Percentiles rank a stretch among this genome's conserved stretches.
These are phyloP conservation scores for Diaporthe capsici DNA, from an alignment of 2,329 filamentous ascomycete species.

Conservation along the genomic window DNA sequence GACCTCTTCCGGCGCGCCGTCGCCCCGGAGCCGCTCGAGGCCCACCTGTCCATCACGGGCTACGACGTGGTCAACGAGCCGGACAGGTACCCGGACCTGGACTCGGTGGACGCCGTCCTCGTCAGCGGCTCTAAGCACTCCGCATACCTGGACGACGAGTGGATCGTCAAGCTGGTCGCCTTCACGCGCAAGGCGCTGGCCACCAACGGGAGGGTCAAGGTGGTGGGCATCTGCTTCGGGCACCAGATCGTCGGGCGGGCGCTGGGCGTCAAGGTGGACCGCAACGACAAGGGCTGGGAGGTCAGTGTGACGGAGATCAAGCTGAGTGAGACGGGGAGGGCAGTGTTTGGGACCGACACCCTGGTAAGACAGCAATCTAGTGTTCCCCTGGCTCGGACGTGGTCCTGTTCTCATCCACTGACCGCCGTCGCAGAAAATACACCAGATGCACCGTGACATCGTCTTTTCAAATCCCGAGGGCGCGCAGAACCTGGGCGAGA, in stretches of 20 bases:
- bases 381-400: background rate
- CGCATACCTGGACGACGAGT: slow-evolving; percentile 80
- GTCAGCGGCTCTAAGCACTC: slow-evolving; percentile 83
- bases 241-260: slow-evolving; percentile 88
- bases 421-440: slow-evolving; percentile 59
- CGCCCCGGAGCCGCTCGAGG: slow-evolving; percentile 58
- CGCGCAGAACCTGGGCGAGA: slow-evolving; percentile 74
- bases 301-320: slow-evolving; percentile 79
- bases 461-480: slow-evolving; percentile 75
- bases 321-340: slow-evolving; percentile 78
- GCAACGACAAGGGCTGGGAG: slow-evolving; percentile 83
- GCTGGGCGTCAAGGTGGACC: slow-evolving; percentile 75
- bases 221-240: slow-evolving; percentile 90
- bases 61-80: slow-evolving; percentile 80
- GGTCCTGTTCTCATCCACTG: background rate
- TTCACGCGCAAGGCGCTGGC: slow-evolving; percentile 70
- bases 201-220: slow-evolving; percentile 73
- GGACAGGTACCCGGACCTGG: slow-evolving; percentile 78
- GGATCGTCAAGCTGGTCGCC: slow-evolving; percentile 82
- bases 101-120: slow-evolving; percentile 84
- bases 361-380: slow-evolving; percentile 56
- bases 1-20: slow-evolving; percentile 70
- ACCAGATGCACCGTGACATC: slow-evolving; percentile 90
- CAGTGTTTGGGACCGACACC: slow-evolving; percentile 77
- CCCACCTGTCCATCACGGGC: slow-evolving; percentile 70